phyloP scores from a whole-genome alignment of 306 rosid genomes.

The Sindora glabra region DNA sequence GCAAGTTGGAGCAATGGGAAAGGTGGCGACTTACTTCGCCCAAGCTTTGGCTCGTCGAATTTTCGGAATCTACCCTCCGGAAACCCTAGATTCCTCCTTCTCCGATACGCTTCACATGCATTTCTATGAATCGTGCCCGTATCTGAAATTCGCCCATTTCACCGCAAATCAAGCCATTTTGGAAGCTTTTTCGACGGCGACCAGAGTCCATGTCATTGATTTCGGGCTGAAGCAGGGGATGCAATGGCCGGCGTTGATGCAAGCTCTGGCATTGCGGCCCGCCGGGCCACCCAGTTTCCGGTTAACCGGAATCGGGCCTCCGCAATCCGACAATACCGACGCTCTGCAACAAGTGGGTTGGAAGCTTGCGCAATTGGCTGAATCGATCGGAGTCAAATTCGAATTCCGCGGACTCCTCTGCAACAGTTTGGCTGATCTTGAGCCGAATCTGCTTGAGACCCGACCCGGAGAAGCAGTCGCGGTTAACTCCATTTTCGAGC shows the following conservation, averaged over 20 bases:
- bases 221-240: constrained; percentile 75
- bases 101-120: constrained; percentile 66
- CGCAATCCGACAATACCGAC: constrained; percentile 53
- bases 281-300: constrained; percentile 78
- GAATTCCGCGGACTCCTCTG: constrained; percentile 64
- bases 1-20: constrained; percentile 70
- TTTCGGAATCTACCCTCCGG: constrained; percentile 42
- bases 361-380: constrained; percentile 67
- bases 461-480: constrained; percentile 54
- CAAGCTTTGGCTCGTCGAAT: constrained; percentile 56
- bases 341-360: constrained; percentile 64
- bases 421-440: constrained; percentile 60
- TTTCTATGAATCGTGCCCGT: constrained; percentile 71
- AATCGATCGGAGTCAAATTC: constrained; percentile 51
- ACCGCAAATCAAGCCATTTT: constrained; percentile 87
- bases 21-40: constrained; percentile 67
- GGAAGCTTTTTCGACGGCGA: constrained; percentile 52
- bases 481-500: constrained; percentile 69
- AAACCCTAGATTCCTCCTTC: constrained; percentile 32
- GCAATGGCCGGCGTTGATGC: constrained; percentile 94
- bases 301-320: constrained; percentile 76
- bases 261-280: constrained; percentile 65
- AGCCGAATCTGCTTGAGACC: constrained; percentile 50
- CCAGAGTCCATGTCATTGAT: constrained; percentile 69
- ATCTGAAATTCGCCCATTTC: constrained; percentile 87